Base-by-base conservation (phyloP, 257 asterid genomes). In the Pogostemon cablin region DNA sequence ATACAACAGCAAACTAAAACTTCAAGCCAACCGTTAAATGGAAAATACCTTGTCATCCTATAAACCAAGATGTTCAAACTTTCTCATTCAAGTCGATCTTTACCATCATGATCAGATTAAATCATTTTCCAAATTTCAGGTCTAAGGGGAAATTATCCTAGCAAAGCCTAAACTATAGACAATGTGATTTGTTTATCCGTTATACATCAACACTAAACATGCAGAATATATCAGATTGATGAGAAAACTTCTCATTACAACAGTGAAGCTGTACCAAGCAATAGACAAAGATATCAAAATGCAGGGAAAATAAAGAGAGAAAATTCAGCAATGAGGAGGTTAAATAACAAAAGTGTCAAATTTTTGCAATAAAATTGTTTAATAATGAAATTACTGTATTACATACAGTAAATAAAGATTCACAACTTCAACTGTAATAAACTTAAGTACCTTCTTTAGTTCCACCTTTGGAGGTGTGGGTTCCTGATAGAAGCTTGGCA, bases 371-470 rank as follows among this genome's bases (percentile, higher is more conserved):
- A 41, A 38, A 61, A 37, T 39, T 5, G 56, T 52, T 53, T n/a
- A 4, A 37, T n/a, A n/a, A 38, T 40, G 60, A 7, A 55, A 48
- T 0, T 55, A 40, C 42, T 46, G 44, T 35, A 65, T 34, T 40
- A 62, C 43, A 12, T 53, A 47, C 5, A 40, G 32, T 56, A n/a
- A 38, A 59, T 17, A 37, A 57, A 50, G 58, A 58, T 32, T 38
- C 48, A 66, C 57, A 38, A 43, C 65, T 7, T 62, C 68, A 43
- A 9, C 43, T 43, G 59, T 7, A n/a, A 50, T 10, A 38, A 38
- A 55, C 53, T 38, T 57, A 55, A 72, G 15, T 54, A 91, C 96
- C 96, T 91, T 91, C 89, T 89, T 91, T 67, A 91, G 50, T 67
- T 25, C 32, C 32, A 25, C 32, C 32, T 25, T 25, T 25, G 32